Conservation (phyloP, 257 asterid genomes). For the Scutellaria galericulata region DNA sequence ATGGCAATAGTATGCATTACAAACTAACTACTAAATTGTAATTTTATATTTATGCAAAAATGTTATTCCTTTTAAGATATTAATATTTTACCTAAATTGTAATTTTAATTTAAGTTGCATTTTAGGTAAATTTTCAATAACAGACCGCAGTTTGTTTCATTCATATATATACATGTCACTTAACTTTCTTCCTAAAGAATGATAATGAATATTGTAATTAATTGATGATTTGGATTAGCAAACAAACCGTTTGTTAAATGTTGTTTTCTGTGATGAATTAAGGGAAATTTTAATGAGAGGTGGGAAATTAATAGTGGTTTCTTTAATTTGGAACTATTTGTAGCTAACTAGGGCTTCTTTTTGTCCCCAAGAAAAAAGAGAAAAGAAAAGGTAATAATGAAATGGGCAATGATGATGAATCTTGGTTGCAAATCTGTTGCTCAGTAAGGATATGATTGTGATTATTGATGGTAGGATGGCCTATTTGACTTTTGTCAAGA, state of each 20-base stretch:
- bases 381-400: neutral
- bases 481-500: slow-evolving; percentile 82
- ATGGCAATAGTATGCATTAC: slow-evolving; percentile 42
- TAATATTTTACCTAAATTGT: no score
- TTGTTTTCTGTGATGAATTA: neutral
- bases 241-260: neutral
- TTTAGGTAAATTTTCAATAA: no score
- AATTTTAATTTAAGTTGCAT: no score
- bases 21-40: slow-evolving; percentile 41
- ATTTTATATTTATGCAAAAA: no score
- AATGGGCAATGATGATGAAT: slow-evolving; percentile 70
- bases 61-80: no score
- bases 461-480: slow-evolving; percentile 52
- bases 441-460: slow-evolving; percentile 57
- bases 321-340: neutral
- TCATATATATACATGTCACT: no score
- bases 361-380: slow-evolving; percentile 37
- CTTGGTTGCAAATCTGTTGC: slow-evolving; percentile 73
- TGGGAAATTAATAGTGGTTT: neutral
- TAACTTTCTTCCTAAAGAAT: no score
- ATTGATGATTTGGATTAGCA: no score
- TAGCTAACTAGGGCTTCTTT: slow-evolving; percentile 35
- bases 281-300: neutral
- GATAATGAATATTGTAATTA: no score
- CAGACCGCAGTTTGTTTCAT: no score